These are phyloP conservation scores for Mycosphaerella sp. DNA, from an alignment of 2,329 filamentous ascomycete genomes.

Conservation along the genomic window DNA sequence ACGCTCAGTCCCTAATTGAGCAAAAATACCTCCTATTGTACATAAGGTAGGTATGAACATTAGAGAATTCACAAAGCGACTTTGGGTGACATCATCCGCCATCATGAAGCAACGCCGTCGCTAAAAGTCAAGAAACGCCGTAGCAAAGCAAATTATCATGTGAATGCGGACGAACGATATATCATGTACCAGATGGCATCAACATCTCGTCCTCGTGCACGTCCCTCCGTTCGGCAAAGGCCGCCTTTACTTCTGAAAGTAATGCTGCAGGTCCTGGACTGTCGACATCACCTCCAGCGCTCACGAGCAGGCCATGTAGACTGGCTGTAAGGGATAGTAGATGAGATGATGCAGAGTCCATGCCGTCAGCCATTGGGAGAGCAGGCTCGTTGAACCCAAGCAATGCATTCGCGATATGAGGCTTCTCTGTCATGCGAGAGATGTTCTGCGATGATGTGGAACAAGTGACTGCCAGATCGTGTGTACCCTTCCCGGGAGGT, in stretches of 20 bases:
- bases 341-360: slow-evolving; percentile 9
- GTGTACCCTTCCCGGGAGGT: slow-evolving; percentile 26
- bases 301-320: slow-evolving; percentile 15
- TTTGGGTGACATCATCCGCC: slow-evolving; percentile 1
- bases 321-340: slow-evolving; percentile 12
- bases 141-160: slow-evolving; percentile 4
- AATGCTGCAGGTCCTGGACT: neutral
- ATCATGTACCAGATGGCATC: slow-evolving; percentile 1
- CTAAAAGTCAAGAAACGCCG: neutral
- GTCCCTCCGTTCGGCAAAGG: slow-evolving; percentile 3
- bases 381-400: slow-evolving; percentile 27
- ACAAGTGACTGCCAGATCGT: slow-evolving; percentile 14
- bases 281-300: slow-evolving; percentile 7
- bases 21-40: neutral
- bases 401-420: slow-evolving; percentile 18
- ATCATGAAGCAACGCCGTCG: neutral
- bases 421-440: slow-evolving; percentile 5
- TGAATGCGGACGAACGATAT: neutral
- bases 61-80: neutral
- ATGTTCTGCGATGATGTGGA: neutral
- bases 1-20: no score
- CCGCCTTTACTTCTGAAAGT: slow-evolving; percentile 13
- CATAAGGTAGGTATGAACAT: neutral
- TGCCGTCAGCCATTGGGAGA: slow-evolving; percentile 9
- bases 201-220: slow-evolving; percentile 10